phyloP scores from a whole-genome alignment of 805 yeast species.

The Wickerhamiella brachini region DNA sequence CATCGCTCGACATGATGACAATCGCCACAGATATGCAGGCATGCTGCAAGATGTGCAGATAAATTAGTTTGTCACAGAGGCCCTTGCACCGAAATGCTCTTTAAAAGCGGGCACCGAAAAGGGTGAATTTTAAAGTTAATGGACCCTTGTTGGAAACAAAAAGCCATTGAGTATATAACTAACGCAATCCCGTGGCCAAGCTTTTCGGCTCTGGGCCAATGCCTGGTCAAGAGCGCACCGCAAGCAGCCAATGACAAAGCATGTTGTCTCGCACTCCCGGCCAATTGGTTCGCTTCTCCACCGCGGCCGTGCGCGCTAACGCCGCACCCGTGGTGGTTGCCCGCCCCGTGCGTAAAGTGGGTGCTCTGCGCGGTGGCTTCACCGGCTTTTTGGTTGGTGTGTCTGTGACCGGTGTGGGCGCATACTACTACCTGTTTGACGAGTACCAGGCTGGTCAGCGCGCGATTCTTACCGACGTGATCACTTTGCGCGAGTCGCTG shows the following conservation, averaged over 20 bases:
- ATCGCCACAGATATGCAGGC: neutral
- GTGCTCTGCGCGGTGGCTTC: conserved; percentile 28
- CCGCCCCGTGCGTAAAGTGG: conserved; percentile 6
- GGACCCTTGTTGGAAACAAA: too few species aligned
- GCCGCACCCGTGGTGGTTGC: neutral
- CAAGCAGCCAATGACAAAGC: conserved; percentile 3
- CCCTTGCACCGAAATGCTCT: too few species aligned
- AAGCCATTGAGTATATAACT: too few species aligned
- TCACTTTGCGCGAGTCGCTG: conserved; percentile 55
- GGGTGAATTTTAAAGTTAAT: neutral
- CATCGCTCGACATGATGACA: neutral
- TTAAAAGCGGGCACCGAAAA: neutral
- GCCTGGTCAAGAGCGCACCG: neutral
- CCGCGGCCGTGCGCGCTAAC: neutral
- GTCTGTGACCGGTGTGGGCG: conserved; percentile 55
- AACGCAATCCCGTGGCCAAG: too few species aligned
- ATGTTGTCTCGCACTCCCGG: conserved; percentile 2
- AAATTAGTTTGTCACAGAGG: neutral
- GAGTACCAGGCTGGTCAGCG: conserved; percentile 62
- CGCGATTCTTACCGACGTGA: conserved; percentile 61
- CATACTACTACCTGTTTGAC: conserved; percentile 66
- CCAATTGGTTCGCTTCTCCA: conserved; percentile 1
- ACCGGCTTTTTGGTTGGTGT: conserved; percentile 73
- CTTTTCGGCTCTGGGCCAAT: too few species aligned
- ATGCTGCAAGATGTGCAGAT: neutral